These are phyloP conservation scores for Ophiostoma quercus DNA, from an alignment of 2,329 filamentous ascomycete genomes.

Conservation along the genomic window DNA sequence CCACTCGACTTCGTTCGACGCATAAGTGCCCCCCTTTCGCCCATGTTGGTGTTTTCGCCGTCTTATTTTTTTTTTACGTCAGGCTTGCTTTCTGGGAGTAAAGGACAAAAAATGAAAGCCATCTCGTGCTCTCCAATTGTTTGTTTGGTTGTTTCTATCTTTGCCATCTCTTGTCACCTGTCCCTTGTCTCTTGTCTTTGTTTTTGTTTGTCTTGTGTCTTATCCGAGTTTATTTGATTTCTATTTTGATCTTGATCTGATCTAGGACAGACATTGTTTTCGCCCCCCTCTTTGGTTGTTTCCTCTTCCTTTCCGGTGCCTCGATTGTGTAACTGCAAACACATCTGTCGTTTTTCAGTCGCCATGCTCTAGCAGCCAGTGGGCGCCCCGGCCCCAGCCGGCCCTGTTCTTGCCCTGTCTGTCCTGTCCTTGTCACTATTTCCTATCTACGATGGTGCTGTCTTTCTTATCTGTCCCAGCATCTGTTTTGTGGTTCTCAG, in stretches of 20 bases:
- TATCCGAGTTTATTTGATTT: background rate
- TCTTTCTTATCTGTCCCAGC: conserved; percentile 4
- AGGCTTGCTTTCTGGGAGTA: conserved; percentile 14
- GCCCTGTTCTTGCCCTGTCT: background rate
- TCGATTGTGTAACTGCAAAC: background rate
- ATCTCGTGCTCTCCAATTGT: conserved; percentile 15
- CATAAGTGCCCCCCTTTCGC: background rate
- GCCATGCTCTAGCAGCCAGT: background rate
- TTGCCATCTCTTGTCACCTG: background rate
- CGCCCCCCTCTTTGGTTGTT: background rate
- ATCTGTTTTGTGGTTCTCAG: background rate
- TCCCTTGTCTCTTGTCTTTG: background rate
- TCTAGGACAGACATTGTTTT: background rate
- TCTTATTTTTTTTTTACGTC: background rate
- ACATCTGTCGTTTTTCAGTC: background rate
- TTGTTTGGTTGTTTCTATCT: background rate
- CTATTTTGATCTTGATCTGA: conserved; percentile 14
- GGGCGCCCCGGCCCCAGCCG: conserved; percentile 6
- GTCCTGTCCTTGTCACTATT: background rate
- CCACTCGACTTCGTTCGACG: background rate
- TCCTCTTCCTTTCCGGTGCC: background rate
- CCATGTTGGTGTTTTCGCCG: background rate
- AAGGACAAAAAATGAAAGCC: conserved; percentile 16
- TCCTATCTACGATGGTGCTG: background rate
- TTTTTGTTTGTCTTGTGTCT: background rate